Evolutionary conservation across 2,329 filamentous ascomycete genomes (phyloP).

Genomic region (Pseudogymnoascus verrucosus): DNA sequence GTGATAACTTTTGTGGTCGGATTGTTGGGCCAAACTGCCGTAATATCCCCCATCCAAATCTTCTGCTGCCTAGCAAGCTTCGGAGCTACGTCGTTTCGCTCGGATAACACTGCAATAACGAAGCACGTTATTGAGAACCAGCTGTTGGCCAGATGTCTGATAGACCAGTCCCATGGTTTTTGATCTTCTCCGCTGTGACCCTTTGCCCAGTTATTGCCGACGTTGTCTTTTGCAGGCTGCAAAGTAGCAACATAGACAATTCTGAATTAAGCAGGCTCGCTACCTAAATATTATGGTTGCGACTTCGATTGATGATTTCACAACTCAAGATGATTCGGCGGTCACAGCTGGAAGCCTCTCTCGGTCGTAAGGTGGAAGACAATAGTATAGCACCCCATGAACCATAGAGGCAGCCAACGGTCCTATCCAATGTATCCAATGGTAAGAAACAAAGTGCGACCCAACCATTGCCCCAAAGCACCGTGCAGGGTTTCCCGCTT

Average conservation of each 20-base stretch:
- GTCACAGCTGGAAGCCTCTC: not conserved
- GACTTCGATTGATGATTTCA: not conserved
- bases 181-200: conserved; percentile 14
- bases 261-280: not conserved
- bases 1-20: conserved; percentile 11
- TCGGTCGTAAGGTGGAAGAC: not conserved
- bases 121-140: conserved; percentile 17
- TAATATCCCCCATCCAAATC: conserved; percentile 16
- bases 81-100: conserved; percentile 18
- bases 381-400: not conserved
- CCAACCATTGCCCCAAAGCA: not conserved
- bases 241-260: not conserved
- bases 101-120: conserved; percentile 18
- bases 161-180: conserved; percentile 19
- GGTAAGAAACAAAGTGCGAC: not conserved
- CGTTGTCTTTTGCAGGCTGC: not conserved
- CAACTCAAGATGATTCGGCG: not conserved
- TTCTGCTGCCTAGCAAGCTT: conserved; percentile 16
- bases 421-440: not conserved
- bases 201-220: not conserved
- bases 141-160: conserved; percentile 16
- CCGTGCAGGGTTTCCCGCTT: not conserved
- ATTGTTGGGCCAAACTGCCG: conserved; percentile 17
- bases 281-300: not conserved
- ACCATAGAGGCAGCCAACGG: not conserved